Base-by-base conservation (phyloP, 2,329 filamentous ascomycete genomes). In the Rutstroemia sp. region DNA sequence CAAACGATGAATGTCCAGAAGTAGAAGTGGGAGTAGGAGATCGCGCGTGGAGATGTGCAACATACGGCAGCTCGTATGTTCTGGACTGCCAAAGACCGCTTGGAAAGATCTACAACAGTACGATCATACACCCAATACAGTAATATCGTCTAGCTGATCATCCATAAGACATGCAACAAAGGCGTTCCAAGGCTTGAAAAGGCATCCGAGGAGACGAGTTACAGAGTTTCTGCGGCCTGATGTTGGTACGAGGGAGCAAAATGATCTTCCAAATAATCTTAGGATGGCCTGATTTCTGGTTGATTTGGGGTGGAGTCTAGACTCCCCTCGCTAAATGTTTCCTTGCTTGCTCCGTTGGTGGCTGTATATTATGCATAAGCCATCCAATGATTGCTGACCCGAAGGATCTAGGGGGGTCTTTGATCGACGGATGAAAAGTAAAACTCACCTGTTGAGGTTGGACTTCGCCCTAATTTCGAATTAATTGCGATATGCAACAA, bases 261-360 rank as follows among this genome's bases (percentile, higher is more conserved):
- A 34, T 49, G 47, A 49, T 49, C 47, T 37, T 49, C 51, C 51
- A 48, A 48, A 16, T 34, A 34, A 34, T 34, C 30, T 34, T 12
- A 34, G 30, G 9, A 23, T 54, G 51, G 51, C 51, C 51, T 54
- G 51, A 54, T 54, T 54, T 53, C 19, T 48, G 47, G 39, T 47
- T 53, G 41, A 47, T 48, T 53, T 54, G 38, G 51, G 37, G 19
- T 34, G 30, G 30, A 48, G 42, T 54, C 51, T 54, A 54, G 51
- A 54, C 18, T 34, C 27, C 18, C 10, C 39, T 54, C 51, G 51
- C 44, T 48, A 48, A 23, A 19, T 38, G 12, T 39, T 53, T 12
- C 30, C 30, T 34, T 34, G 30, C 30, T 34, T 10, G 27, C 51
- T 48, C 38, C 14, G 37, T 53, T 48, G 8, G 50, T 47, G 10